Evolutionary conservation across 305 asterid species (phyloP).

Genomic region (Fraxinus latifolia): DNA sequence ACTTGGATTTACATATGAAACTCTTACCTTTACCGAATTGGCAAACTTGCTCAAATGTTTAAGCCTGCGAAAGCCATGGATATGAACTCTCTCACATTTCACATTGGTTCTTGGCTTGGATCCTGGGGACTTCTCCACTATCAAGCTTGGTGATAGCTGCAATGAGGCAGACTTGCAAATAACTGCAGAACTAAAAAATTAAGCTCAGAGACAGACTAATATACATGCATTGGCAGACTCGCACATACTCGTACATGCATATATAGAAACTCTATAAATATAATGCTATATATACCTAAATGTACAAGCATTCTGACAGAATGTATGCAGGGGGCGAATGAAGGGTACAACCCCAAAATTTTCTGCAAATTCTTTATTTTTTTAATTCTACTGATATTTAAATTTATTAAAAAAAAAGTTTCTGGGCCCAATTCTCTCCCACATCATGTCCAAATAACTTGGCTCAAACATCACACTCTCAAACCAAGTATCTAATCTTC

Average conservation of each 20-base stretch:
- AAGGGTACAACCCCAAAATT: too few relatives aligned
- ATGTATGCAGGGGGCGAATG: too few relatives aligned
- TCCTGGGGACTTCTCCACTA: constrained; percentile 72
- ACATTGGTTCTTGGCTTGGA: constrained; percentile 65
- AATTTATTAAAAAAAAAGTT: neutral
- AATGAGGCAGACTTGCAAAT: constrained; percentile 42
- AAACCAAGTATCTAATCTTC: too few relatives aligned
- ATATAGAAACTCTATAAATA: neutral
- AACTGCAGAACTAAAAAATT: constrained; percentile 44
- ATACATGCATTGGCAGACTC: neutral
- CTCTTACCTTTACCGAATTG: constrained; percentile 59
- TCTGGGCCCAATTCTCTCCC: neutral
- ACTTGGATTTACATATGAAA: constrained; percentile 41
- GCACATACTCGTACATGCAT: neutral
- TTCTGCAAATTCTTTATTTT: too few relatives aligned
- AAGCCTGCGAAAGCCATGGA: constrained; percentile 66
- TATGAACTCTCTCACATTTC: constrained; percentile 62
- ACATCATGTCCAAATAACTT: neutral
- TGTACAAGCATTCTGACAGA: neutral
- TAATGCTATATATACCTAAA: neutral
- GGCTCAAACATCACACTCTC: neutral
- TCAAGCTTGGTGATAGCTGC: constrained; percentile 51
- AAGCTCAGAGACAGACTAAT: neutral
- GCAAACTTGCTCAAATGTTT: constrained; percentile 57
- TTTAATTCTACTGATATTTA: too few relatives aligned